Evolutionary conservation across 1,139 yeast species (phyloP).

Genomic region (Saccharomyces hybrid): DNA sequence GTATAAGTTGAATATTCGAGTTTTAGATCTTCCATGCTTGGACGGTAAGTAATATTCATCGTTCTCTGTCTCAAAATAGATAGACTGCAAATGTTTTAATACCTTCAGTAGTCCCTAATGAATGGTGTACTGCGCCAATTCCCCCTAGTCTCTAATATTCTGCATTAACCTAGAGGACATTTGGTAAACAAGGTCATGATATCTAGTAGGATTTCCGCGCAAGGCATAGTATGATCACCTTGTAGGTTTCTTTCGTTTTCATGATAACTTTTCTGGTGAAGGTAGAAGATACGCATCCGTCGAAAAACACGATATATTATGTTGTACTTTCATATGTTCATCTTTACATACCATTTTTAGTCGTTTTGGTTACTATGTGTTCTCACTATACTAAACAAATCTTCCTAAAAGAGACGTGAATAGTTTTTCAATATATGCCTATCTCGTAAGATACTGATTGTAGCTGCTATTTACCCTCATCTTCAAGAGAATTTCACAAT

Average conservation of each 20-base stretch:
- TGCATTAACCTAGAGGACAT: constrained; percentile 88
- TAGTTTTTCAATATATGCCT: neutral
- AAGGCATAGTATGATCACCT: too few species aligned
- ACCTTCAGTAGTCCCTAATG: too few species aligned
- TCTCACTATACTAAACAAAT: neutral
- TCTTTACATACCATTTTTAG: neutral
- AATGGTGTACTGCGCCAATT: too few species aligned
- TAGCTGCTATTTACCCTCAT: neutral
- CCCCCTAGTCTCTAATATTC: too few species aligned
- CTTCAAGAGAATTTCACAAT: neutral
- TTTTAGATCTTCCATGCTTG: neutral
- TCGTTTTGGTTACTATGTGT: neutral
- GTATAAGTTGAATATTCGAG: neutral
- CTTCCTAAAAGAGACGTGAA: neutral
- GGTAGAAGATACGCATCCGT: neutral
- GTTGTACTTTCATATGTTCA: neutral
- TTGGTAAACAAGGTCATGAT: constrained; percentile 86
- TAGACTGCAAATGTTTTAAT: too few species aligned
- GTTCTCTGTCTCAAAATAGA: too few species aligned
- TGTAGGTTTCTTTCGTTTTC: neutral
- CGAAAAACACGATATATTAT: neutral
- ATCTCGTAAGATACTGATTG: neutral
- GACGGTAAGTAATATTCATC: too few species aligned
- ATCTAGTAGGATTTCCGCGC: constrained; percentile 89
- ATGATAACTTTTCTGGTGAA: neutral